A percentile compares a stretch with the other conserved stretches of the same genome.
Conservation (phyloP, 352 stramenopile species). For the Lagenidium sp. region DNA sequence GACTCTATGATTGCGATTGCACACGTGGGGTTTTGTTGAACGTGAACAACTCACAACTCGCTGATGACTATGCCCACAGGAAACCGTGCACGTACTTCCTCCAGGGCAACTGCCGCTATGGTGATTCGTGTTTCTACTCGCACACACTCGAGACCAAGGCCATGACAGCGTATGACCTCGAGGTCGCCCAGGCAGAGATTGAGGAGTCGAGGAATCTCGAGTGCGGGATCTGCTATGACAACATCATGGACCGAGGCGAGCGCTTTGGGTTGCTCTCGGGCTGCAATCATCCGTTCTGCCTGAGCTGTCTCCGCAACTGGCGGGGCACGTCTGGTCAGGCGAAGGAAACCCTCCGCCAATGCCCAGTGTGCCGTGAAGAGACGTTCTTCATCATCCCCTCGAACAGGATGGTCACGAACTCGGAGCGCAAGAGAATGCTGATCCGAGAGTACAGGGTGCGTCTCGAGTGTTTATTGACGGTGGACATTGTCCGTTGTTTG, state of each 20-base stretch:
- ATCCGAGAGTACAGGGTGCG: slow-evolving; percentile 58
- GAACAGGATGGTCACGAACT: slow-evolving; percentile 64
- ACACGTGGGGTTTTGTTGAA: slow-evolving; percentile 4
- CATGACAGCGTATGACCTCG: slow-evolving; percentile 37
- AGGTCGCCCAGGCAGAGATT: slow-evolving; percentile 51
- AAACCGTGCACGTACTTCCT: slow-evolving; percentile 81
- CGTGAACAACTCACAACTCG: neutral
- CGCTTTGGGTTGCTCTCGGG: slow-evolving; percentile 77
- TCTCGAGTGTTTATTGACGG: neutral
- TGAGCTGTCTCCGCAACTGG: slow-evolving; percentile 79
- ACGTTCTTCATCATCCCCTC: slow-evolving; percentile 82
- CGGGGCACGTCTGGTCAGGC: slow-evolving; percentile 44
- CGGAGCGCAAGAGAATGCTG: slow-evolving; percentile 54
- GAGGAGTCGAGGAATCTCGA: slow-evolving; percentile 56
- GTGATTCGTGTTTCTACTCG: slow-evolving; percentile 73
- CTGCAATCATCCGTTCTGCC: slow-evolving; percentile 77
- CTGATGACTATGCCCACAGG: slow-evolving; percentile 15
- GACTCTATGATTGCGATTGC: neutral
- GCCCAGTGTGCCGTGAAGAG: slow-evolving; percentile 64
- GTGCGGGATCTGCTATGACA: slow-evolving; percentile 84
- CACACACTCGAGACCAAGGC: slow-evolving; percentile 40
- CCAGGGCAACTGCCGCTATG: slow-evolving; percentile 73
- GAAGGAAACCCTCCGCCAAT: slow-evolving; percentile 75
- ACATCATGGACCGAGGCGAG: slow-evolving; percentile 59
- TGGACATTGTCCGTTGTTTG: neutral